phyloP scores from a whole-genome alignment of 768 basidiomycete genomes.

The Mycena galericulata region DNA sequence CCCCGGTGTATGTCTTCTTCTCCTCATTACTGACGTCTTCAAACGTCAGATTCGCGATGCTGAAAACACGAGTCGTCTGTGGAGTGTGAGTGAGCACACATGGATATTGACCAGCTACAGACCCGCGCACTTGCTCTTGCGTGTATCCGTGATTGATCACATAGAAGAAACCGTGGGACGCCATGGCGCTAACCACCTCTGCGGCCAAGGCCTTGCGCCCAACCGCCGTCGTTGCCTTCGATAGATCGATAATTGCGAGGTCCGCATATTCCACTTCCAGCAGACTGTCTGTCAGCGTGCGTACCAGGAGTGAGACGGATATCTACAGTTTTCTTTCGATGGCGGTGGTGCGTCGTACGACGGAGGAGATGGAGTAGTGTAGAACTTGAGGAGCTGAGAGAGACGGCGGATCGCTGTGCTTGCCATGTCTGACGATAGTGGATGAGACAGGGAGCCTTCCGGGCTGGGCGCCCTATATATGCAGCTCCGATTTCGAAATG shows the following conservation, averaged over 20 bases:
- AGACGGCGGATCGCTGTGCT: too few species aligned
- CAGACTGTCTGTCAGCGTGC: too few species aligned
- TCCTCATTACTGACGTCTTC: slow-evolving; percentile 54
- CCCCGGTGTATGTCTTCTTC: slow-evolving; percentile 55
- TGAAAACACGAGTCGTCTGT: slow-evolving; percentile 60
- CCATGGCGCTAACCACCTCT: slow-evolving; percentile 60
- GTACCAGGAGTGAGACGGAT: too few species aligned
- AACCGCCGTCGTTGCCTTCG: slow-evolving; percentile 51
- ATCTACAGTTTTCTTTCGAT: too few species aligned
- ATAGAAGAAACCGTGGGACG: slow-evolving; percentile 60
- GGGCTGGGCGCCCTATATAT: too few species aligned
- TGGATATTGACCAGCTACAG: not conserved
- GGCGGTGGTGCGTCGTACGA: too few species aligned
- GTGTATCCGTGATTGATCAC: slow-evolving; percentile 62
- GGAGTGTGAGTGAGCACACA: too few species aligned
- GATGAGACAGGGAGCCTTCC: too few species aligned
- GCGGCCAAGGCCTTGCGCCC: slow-evolving; percentile 51
- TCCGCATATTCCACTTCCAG: slow-evolving; percentile 61
- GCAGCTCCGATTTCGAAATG: too few species aligned
- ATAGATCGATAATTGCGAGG: slow-evolving; percentile 66
- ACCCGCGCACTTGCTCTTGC: slow-evolving; percentile 47
- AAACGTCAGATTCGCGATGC: slow-evolving; percentile 62
- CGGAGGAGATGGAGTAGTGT: too few species aligned
- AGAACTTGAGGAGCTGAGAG: too few species aligned
- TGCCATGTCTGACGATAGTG: too few species aligned